phyloP scores from a whole-genome alignment of 2,329 filamentous ascomycete species.

The Colletotrichum salicis region DNA sequence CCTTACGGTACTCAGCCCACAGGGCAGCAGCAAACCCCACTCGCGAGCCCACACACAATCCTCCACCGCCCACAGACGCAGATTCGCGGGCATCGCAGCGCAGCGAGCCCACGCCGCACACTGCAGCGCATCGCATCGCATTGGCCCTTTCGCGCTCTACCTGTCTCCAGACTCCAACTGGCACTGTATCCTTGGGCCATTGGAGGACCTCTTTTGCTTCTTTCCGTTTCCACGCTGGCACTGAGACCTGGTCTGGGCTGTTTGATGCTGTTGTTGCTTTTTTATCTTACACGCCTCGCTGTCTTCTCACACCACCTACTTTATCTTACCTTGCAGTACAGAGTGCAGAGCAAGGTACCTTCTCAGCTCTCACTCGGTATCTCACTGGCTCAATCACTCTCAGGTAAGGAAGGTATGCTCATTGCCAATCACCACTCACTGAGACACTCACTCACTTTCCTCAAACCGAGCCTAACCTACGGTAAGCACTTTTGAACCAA shows the following conservation, averaged over 20 bases:
- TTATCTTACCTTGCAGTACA: too few relatives aligned
- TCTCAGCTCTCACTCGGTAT: background rate
- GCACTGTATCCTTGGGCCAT: background rate
- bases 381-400: background rate
- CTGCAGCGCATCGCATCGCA: slow-evolving; percentile 19
- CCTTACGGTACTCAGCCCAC: background rate
- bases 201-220: slow-evolving; percentile 16
- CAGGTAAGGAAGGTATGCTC: too few relatives aligned
- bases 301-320: slow-evolving; percentile 8
- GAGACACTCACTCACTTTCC: background rate
- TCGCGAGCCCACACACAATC: background rate
- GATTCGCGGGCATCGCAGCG: background rate
- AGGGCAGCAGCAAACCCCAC: background rate
- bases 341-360: too few relatives aligned
- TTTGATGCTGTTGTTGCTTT: background rate
- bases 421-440: too few relatives aligned
- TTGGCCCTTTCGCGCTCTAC: slow-evolving; percentile 34
- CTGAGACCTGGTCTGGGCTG: background rate
- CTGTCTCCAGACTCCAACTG: slow-evolving; percentile 31
- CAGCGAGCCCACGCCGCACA: background rate
- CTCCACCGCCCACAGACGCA: background rate
- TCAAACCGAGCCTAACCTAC: slow-evolving; percentile 15
- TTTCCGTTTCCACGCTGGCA: background rate
- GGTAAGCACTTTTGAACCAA: too few relatives aligned
- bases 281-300: background rate